A percentile compares a stretch with the other conserved stretches of the same genome.
These are phyloP conservation scores for Cystobasidium slooffiae DNA, from an alignment of 1,284 basidiomycete species.

Conservation along the genomic window DNA sequence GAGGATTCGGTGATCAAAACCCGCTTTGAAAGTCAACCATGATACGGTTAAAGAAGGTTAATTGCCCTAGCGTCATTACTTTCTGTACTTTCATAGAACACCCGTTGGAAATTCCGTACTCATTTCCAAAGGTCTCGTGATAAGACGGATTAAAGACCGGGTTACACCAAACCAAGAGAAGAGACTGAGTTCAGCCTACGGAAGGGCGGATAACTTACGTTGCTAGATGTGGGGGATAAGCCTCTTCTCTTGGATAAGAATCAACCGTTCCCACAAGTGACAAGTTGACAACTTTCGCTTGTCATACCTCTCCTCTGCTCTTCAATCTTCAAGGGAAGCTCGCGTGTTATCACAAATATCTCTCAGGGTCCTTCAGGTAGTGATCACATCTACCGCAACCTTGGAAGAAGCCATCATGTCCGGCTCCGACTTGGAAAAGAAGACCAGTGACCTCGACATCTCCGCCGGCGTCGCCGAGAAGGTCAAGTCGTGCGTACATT, in stretches of 20 bases:
- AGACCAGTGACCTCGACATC: not conserved
- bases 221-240: conserved; percentile 19
- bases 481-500: conserved; percentile 9
- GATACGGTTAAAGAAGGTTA: conserved; percentile 13
- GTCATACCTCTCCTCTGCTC: not conserved
- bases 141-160: conserved; percentile 6
- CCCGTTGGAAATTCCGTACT: not conserved
- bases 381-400: not conserved
- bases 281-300: conserved; percentile 11
- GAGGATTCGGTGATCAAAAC: conserved; percentile 1
- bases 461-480: not conserved
- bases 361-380: too few relatives aligned
- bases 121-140: conserved; percentile 1
- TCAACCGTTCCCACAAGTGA: not conserved
- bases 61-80: not conserved
- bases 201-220: not conserved
- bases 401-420: not conserved
- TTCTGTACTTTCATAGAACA: not conserved
- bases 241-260: conserved; percentile 10
- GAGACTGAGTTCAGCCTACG: not conserved
- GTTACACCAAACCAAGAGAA: conserved; percentile 2
- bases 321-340: not conserved
- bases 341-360: too few relatives aligned
- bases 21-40: not conserved
- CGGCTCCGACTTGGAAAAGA: conserved; percentile 16